Evolutionary conservation across 2,329 filamentous ascomycete species (phyloP), one percentile per base, ranked within the genome.

Genomic region (Trichoderma gracile): DNA sequence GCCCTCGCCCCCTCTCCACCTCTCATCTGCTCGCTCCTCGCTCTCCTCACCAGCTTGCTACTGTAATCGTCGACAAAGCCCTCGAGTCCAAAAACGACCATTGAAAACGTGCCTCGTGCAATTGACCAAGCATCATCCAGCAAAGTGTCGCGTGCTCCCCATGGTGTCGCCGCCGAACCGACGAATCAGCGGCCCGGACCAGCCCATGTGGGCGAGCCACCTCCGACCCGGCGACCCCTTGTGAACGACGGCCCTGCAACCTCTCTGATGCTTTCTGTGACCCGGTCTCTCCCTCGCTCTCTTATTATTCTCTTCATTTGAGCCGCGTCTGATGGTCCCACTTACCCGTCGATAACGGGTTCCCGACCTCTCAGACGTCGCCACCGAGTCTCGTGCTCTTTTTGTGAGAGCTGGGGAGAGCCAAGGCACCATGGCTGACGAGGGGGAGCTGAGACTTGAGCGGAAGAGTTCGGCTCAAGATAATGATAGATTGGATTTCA

Each of bases 81-180:
- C 46, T 25, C 46, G 25, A 25, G 15, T 25, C 14, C 40, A 30
- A n/a, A 9, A 55, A 40, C 30, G 25, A 59, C 21, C 33, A 23
- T 21, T 21, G 45, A 56, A 55, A 65, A 58, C 57, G 57, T 50
- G 59, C 57, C 23, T 63, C 47, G 54, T n/a, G 49, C 67, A 64
- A 73, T 77, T 74, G 76, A 77, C 76, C 76, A 78, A 78, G 76
- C 76, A 78, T 75, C 75, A 77, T 78, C 73, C 71, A 78, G 76
- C 71, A 77, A 76, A 74, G 76, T 75, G 76, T 78, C 76, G 76
- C 76, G 76, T 78, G 76, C 76, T 78, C 73, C 68, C 66, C 67
- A 65, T 65, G 70, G 66, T 68, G 61, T 40, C 62, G 57, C 25
- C 40, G 21, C 15, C 17, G 33, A 2, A 3, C 47, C 30, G 70